Evolutionary conservation across 1,139 yeast genomes (phyloP), one percentile per base, ranked within the genome.

Genomic region (Candida pseudocylindracea): DNA sequence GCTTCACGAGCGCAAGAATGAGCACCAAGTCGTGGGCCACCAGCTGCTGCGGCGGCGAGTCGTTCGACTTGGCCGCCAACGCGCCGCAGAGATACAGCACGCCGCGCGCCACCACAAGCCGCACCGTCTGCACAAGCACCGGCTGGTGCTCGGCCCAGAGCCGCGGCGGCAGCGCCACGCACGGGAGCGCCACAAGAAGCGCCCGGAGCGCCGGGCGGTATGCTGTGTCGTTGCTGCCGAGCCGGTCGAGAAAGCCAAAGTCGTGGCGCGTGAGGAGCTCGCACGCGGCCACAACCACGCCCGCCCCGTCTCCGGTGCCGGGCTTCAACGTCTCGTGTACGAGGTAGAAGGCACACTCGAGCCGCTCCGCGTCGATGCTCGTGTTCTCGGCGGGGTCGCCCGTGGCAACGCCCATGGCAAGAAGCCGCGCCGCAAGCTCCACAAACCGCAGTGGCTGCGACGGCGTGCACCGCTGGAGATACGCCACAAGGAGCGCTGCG

Each of bases 1-100:
- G 59, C 39, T 74, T 67, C 42, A 75, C 57, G 12, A 78, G 54
- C 1, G 81, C 68, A 10, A 76, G 58, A 6, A 79, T 57, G 39
- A 78, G 53, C 33, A 68, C 55, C 33, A 79, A 51, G 45, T 79
- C 92, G 40, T 75, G 83, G 28, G 72, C 57, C 2, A 62, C 65
- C 33, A 66, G 71, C 32, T 67, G 60, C 42, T 72, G 72, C n/a
- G 73, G 55, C 31, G 65, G 66, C 10, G 66, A 57, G 33, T 73
- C 57, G 31, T 74, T 50, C 4, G 62, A 53, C 30, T 61, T 62
- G 7, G 72, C 59, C 1, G 80, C 74, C 40, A 61, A 67, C 7
- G 74, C 63, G 29, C 74, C 57, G n/a, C 72, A 60, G 29, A 61
- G 47, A 30, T 64, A 71, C 46, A 73, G 72, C 32, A 73, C 55